Base-by-base conservation (phyloP, 768 basidiomycete genomes). In the Hygrocybe punicea region DNA sequence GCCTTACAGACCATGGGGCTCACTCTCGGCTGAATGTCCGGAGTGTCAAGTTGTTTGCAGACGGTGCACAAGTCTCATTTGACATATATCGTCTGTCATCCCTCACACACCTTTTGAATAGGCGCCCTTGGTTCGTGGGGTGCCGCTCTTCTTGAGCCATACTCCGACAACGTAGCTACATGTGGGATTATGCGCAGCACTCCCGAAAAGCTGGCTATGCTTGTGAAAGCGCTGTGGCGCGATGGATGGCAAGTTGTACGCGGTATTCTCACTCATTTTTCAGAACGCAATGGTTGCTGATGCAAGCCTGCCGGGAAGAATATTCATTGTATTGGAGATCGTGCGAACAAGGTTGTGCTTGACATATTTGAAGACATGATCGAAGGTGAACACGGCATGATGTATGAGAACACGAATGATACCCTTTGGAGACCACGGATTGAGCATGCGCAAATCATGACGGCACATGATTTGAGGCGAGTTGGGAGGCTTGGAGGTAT, bases 381-480 rank as follows among this genome's bases (percentile, higher is more conserved):
- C 9, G 65, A 68, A 47, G 63, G 67, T 34, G 61, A 72, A 40
- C 61, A 64, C 1, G 70, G 47, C 24, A 44, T 55, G 3, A 48
- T 33, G 11, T 48, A 47, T 35, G 61, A 62, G 16, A 52, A 72
- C 10, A 69, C 71, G 4, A 73, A 82, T 53, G 74, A 78, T 5
- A 65, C 73, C 2, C 69, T 74, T 51, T 81, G 84, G 68, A 78
- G 94, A 10, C 87, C 92, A 1, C 79, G 96, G 40, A 85, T 97
- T 8, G 96, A 98, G 67, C 96, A 98, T 70, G 89, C 93, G 0
- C 96, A 98, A 69, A 93, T 97, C 47, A 77, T 98, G 73, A 81
- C 82, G 3, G 70, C 67, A 6, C 74, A 79, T 1, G 96, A 98
- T 69, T 63, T 98, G 14, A 67, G 79, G 54, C 78, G 92, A 8